phyloP scores from a whole-genome alignment of 805 yeast species.

The Lachancea dasiensis region DNA sequence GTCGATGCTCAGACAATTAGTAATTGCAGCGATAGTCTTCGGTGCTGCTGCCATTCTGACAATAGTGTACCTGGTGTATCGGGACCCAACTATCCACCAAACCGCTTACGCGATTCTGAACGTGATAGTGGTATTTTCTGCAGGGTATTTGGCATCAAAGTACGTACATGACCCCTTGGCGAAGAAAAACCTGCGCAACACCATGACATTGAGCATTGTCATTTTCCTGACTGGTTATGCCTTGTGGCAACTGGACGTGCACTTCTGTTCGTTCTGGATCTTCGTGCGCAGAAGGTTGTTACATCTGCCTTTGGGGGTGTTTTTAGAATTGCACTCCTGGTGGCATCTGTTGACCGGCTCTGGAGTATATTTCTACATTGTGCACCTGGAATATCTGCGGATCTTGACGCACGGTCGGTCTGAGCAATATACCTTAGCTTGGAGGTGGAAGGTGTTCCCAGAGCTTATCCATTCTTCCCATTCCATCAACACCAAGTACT shows the following conservation, averaged over 20 bases:
- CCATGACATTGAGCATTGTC: slow-evolving; percentile 54
- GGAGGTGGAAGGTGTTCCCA: slow-evolving; percentile 57
- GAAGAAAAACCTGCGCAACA: slow-evolving; percentile 43
- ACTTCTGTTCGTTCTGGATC: slow-evolving; percentile 59
- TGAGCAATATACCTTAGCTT: slow-evolving; percentile 47
- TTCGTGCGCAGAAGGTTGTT: slow-evolving; percentile 59
- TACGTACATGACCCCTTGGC: slow-evolving; percentile 49
- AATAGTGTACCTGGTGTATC: slow-evolving; percentile 57
- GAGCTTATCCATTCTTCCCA: slow-evolving; percentile 34
- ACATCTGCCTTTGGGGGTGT: slow-evolving; percentile 69
- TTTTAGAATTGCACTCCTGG: slow-evolving; percentile 94
- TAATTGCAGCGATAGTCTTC: slow-evolving; percentile 14
- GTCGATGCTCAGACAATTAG: slow-evolving; percentile 7
- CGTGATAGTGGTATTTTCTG: slow-evolving; percentile 59
- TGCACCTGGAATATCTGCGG: slow-evolving; percentile 70
- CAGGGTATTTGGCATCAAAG: slow-evolving; percentile 44
- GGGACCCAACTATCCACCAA: slow-evolving; percentile 87
- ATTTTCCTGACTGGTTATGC: slow-evolving; percentile 70
- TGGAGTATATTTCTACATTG: slow-evolving; percentile 82
- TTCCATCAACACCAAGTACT: slow-evolving; percentile 23
- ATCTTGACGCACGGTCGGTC: slow-evolving; percentile 56
- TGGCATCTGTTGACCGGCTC: slow-evolving; percentile 88
- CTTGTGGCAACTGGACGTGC: slow-evolving; percentile 86
- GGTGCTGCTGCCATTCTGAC: slow-evolving; percentile 15
- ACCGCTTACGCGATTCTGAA: slow-evolving; percentile 76